Evolutionary conservation across 805 yeast species (phyloP), one percentile per base, ranked within the genome.

Genomic region (Yamadazyma tumulicola): DNA sequence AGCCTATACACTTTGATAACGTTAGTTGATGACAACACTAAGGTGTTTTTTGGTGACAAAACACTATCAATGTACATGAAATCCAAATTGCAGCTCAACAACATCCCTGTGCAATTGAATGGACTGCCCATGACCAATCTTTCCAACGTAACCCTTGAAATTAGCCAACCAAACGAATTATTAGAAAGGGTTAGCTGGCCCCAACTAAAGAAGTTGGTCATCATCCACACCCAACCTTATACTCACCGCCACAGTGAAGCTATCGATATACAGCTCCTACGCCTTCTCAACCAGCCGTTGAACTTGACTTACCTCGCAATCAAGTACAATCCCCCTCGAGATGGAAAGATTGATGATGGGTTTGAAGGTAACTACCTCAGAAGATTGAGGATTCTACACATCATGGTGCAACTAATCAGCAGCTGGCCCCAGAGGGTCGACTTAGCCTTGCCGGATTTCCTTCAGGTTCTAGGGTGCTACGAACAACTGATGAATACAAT

Each of bases 291-390:
- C 13, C 29, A 22, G 4, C 13, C 11, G 19, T 38, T 43, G 23
- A 25, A 22, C 9, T 26, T 79, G 23, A 55, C 53, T 19, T 66
- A 54, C 30, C 53, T 83, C 13, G 60, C 73, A 7, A 63, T 83
- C n/a, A 62, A 69, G 13, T 88, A 82, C 52, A 64, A 63, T 18
- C 74, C 82, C 3, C 84, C 85, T 2, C 23, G 53, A 2, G 75
- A 74, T 48, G 85, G 83, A 0, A 62, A 67, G 22, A 68, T 79
- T 10, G 61, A 55, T 12, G 84, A 81, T 52, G 85, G 86, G 2
- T 72, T 79, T 26, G 91, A 83, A 48, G 94, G 94, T 0, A 83
- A 84, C 46, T 81, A 77, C 45, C 51, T 73, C 5, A 69, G 87
- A 40, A 68, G 87, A 47, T 64, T 75, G 34, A 67, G 63, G 19